Base-by-base conservation (phyloP, 805 yeast species). In the Saccharomyces eubayanus region DNA sequence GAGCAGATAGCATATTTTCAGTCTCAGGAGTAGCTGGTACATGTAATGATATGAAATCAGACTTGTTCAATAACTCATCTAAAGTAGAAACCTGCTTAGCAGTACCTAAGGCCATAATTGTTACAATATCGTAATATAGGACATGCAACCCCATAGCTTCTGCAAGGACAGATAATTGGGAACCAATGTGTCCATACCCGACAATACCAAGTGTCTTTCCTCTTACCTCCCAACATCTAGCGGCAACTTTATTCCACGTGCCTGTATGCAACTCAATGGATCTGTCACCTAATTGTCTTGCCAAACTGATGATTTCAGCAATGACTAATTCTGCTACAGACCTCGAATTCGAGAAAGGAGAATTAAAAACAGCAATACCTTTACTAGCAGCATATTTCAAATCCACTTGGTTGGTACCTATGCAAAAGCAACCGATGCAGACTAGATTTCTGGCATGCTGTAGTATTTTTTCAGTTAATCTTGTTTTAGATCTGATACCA, bases 71-170 rank as follows among this genome's bases (percentile, higher is more conserved):
- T 64, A 91, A 80, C 66, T 89, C 96, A 64, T 87, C 83, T 62
- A 91, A 78, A 36, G 94, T 79, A 36, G 81, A 73, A 52, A 89
- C 96, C 76, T 91, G 98, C 70, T 83, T 86, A 57, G 97, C 92
- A 72, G 87, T 90, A 75, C 98, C 98, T 70, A 91, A 77, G 29
- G 96, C 80, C 98, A 91, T 91, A 72, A 91, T 89, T 82, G 89
- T 89, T 53, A 79, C 65, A 43, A 87, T 85, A 70, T 91, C 98
- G 73, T 89, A 89, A 77, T 91, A 91, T 59, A 90, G 74, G 50
- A 91, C 97, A 62, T 85, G 86, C 96, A 91, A 86, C 74, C 98
- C 98, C 82, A 91, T 82, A 50, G 96, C 81, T 78, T 91, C 98
- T 51, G 98, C 97, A 65, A 91, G 77, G 6, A 91, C 98, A 6